A percentile compares a stretch with the other conserved stretches of the same genome.
Conservation (phyloP, 2,329 filamentous ascomycete species). For the Stemphylium beticola region DNA sequence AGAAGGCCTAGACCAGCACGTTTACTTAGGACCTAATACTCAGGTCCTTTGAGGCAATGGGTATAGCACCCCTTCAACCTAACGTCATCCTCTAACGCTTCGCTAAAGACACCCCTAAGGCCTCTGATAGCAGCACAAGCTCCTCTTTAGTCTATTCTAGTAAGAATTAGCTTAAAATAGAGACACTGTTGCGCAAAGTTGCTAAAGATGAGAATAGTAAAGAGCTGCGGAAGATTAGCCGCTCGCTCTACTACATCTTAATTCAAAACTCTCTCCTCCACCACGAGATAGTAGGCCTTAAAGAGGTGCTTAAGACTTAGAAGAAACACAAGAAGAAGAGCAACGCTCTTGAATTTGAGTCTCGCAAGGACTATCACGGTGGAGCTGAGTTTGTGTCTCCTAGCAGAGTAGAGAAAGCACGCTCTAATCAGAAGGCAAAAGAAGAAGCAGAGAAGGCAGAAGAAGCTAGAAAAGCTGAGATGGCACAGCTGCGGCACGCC, state of each 20-base stretch:
- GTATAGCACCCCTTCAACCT: background rate
- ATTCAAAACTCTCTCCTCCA: slow-evolving; percentile 5
- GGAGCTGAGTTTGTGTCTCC: slow-evolving; percentile 8
- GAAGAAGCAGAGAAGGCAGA: background rate
- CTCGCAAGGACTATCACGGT: slow-evolving; percentile 6
- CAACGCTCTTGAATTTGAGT: slow-evolving; percentile 5
- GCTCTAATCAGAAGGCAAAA: background rate
- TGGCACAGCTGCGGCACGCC: too few relatives aligned
- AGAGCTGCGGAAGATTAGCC: background rate
- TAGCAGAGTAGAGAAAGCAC: slow-evolving; percentile 4
- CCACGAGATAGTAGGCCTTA: slow-evolving; percentile 4
- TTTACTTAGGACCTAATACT: background rate
- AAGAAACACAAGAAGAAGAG: slow-evolving; percentile 3
- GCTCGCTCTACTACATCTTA: background rate
- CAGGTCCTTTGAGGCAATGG: background rate
- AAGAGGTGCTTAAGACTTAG: slow-evolving; percentile 7
- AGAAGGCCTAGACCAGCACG: background rate
- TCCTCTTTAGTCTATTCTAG: background rate
- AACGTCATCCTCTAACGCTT: background rate
- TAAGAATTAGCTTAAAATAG: background rate
- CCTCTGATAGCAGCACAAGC: background rate
- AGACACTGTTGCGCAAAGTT: background rate
- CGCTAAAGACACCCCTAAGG: too few relatives aligned
- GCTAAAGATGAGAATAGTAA: background rate
- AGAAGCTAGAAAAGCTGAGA: background rate